phyloP scores from a whole-genome alignment of 2,329 filamentous ascomycete genomes.

The Hypoxylon sp. region DNA sequence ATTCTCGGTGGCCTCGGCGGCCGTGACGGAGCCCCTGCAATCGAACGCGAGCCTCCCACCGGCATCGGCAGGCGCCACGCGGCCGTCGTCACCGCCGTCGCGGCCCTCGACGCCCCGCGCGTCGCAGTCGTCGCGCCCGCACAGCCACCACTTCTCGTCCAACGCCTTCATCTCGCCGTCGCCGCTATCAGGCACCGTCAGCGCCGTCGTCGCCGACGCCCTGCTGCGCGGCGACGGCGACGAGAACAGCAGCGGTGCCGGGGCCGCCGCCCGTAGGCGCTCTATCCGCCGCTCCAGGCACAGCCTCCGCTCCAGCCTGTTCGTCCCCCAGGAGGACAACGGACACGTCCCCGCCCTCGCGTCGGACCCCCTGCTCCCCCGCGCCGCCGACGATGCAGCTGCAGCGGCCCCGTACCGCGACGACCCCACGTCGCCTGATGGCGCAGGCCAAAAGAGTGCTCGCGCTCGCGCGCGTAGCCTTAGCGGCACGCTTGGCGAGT shows the following conservation, averaged over 20 bases:
- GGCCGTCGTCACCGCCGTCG: slow-evolving; percentile 40
- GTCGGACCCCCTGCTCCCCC: too few relatives aligned
- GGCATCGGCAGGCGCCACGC: slow-evolving; percentile 22
- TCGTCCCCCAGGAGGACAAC: slow-evolving; percentile 58
- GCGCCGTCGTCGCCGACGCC: slow-evolving; percentile 64
- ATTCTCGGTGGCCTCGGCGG: slow-evolving; percentile 40
- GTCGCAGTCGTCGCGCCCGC: slow-evolving; percentile 45
- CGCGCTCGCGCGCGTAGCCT: slow-evolving; percentile 50
- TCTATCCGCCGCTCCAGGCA: slow-evolving; percentile 58
- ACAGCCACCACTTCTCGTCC: slow-evolving; percentile 52
- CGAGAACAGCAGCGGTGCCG: too few relatives aligned
- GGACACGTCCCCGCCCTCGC: too few relatives aligned
- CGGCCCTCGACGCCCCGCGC: slow-evolving; percentile 44
- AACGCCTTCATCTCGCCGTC: slow-evolving; percentile 66
- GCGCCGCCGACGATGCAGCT: too few relatives aligned
- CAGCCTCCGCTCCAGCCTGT: slow-evolving; percentile 62
- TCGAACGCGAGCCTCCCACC: slow-evolving; percentile 33
- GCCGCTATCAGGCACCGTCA: slow-evolving; percentile 66
- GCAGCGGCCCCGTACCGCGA: slow-evolving; percentile 35
- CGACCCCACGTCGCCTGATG: slow-evolving; percentile 22
- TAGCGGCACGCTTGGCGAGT: slow-evolving; percentile 50
- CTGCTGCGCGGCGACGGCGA: slow-evolving; percentile 57
- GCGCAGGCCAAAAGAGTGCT: slow-evolving; percentile 36
- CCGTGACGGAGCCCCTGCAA: slow-evolving; percentile 41
- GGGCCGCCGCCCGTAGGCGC: slow-evolving; percentile 51